Evolutionary conservation across 1,139 yeast genomes (phyloP), one percentile per base, ranked within the genome.

Genomic region (Suhomyces panamericanus): DNA sequence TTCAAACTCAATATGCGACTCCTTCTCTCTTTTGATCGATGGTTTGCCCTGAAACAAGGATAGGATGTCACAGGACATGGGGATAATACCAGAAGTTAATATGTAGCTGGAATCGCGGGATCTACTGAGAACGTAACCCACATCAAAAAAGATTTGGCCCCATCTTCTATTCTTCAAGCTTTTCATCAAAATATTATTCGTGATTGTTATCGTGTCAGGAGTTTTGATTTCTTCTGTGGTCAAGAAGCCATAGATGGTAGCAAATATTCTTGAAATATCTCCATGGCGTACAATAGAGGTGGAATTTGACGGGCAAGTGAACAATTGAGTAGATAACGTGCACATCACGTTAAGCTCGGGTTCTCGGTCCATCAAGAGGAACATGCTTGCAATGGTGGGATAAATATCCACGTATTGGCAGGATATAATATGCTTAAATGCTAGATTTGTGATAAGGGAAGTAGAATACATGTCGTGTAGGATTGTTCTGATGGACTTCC

Each of bases 1-100:
- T 59, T 93, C 99, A 59, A 87, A 93, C 59, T 91, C 97, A 11
- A 93, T 89, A 62, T 93, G 99, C 47, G 81, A 83, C 12, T 78
- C 74, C n/a, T 81, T 80, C 58, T 89, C 96, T 50, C 98, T 74
- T 52, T 75, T 78, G 56, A 89, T 68, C 0, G 87, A 85, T 0
- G 95, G 87, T 42, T 83, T 77, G 3, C 96, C 95, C 62, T 91
- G 96, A 59, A 91, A 89, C 24, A 88, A 69, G 22, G 78, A 73
- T 42, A 86, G 63, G 42, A 84, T 78, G 58, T 82, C 93, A 50
- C 84, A 81, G 3, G 83, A 78, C 64, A 77, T 65, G 3, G 83
- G 73, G 2, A 78, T 62, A 7, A 69, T 63, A 30, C 66, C 67
- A 26, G 60, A 57, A 0, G 69, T 60, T 15, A 72, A 53, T 3